Conservation (phyloP, 495 filamentous ascomycete genomes). For the Aspergillus nidulans region DNA sequence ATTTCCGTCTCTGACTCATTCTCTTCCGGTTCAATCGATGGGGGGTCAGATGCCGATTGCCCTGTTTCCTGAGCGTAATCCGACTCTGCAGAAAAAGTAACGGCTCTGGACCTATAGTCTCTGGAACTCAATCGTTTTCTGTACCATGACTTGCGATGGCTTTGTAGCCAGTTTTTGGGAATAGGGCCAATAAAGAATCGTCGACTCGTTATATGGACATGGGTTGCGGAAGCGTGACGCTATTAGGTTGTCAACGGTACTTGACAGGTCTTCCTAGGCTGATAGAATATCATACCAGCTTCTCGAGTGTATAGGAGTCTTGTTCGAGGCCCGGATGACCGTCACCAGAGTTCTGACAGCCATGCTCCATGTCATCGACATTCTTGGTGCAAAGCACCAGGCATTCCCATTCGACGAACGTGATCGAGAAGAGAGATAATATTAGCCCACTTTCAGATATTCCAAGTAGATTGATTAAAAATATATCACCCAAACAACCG, state of each 20-base stretch:
- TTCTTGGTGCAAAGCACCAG: conserved; percentile 17
- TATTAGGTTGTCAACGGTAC: conserved; percentile 17
- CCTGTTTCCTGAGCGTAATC: conserved; percentile 28
- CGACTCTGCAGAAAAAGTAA: conserved; percentile 50
- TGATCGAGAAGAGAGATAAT: not conserved
- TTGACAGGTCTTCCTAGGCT: not conserved
- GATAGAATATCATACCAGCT: conserved; percentile 42
- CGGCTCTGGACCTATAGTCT: conserved; percentile 53
- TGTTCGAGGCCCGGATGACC: conserved; percentile 34
- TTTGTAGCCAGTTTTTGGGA: conserved; percentile 64
- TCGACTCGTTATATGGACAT: conserved; percentile 58
- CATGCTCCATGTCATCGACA: conserved; percentile 16
- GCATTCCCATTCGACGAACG: conserved; percentile 12
- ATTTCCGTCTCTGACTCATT: conserved; percentile 20
- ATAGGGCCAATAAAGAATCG: conserved; percentile 67
- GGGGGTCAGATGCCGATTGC: conserved; percentile 14
- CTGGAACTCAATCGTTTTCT: conserved; percentile 46
- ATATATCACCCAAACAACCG: not conserved
- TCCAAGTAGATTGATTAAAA: not conserved
- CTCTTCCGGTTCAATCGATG: conserved; percentile 18
- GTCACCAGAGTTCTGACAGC: conserved; percentile 19
- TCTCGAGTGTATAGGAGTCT: conserved; percentile 50
- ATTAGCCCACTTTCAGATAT: not conserved
- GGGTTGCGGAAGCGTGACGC: conserved; percentile 59
- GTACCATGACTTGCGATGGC: conserved; percentile 62